Percentiles rank a stretch among this genome's conserved stretches.
phyloP scores from a whole-genome alignment of 2,329 filamentous ascomycete species.

The Fusarium sp. region DNA sequence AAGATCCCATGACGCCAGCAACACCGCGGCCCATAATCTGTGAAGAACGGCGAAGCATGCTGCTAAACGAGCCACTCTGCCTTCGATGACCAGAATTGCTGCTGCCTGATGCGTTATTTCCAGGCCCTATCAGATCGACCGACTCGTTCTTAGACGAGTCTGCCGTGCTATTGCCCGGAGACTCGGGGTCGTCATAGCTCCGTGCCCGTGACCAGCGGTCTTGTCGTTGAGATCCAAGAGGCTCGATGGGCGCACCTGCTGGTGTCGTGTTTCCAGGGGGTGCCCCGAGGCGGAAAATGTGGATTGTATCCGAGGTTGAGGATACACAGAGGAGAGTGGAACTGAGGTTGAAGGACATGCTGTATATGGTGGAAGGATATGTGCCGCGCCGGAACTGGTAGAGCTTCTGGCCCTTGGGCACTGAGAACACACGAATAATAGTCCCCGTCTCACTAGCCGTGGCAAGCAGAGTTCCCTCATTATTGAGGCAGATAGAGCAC shows the following conservation, averaged over 20 bases:
- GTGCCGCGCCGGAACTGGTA: slow-evolving; percentile 97
- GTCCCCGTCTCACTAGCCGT: slow-evolving; percentile 98
- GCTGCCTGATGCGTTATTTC: slow-evolving; percentile 42
- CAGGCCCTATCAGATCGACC: slow-evolving; percentile 52
- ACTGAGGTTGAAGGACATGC: slow-evolving; percentile 98
- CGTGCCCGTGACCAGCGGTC: slow-evolving; percentile 67
- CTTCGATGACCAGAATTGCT: slow-evolving; percentile 54
- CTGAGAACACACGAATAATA: slow-evolving; percentile 94
- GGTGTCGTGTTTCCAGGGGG: slow-evolving; percentile 56
- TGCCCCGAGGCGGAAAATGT: slow-evolving; percentile 86
- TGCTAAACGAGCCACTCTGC: slow-evolving; percentile 84
- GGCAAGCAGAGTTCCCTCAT: slow-evolving; percentile 89
- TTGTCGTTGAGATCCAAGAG: slow-evolving; percentile 56
- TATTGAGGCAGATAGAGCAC: slow-evolving; percentile 91
- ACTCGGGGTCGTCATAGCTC: slow-evolving; percentile 62
- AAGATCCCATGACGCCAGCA: slow-evolving; percentile 89
- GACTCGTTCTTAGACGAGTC: slow-evolving; percentile 66
- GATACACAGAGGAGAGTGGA: slow-evolving; percentile 95
- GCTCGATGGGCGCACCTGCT: slow-evolving; percentile 52
- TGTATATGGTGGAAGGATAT: slow-evolving; percentile 95
- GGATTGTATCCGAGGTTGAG: slow-evolving; percentile 94
- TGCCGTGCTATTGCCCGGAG: slow-evolving; percentile 58
- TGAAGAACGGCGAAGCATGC: slow-evolving; percentile 92
- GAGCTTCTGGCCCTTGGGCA: slow-evolving; percentile 90
- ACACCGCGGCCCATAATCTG: slow-evolving; percentile 93